These are phyloP conservation scores for Solanum rostratum DNA, from an alignment of 257 asterid species.

Conservation along the genomic window DNA sequence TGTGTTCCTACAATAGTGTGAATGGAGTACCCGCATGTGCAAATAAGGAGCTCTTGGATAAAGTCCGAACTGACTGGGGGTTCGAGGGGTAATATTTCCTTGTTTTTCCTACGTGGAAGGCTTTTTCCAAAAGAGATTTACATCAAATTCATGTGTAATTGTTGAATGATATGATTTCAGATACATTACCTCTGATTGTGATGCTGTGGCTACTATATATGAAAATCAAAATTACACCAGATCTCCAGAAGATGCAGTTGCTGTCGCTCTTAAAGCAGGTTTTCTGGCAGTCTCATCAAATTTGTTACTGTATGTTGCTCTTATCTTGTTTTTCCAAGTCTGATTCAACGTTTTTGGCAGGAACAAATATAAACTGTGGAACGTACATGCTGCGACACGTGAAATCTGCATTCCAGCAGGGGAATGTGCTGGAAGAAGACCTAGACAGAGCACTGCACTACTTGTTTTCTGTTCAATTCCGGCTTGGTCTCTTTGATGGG, in stretches of 20 bases:
- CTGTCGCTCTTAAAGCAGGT: conserved; percentile 90
- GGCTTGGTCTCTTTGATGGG: conserved; percentile 85
- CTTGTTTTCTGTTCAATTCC: conserved; percentile 66
- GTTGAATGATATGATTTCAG: conserved; percentile 27
- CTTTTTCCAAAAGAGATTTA: neutral
- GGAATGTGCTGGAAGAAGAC: conserved; percentile 61
- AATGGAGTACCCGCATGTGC: conserved; percentile 91
- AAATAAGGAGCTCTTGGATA: conserved; percentile 47
- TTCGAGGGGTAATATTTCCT: conserved; percentile 59
- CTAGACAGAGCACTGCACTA: conserved; percentile 66
- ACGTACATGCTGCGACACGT: conserved; percentile 67
- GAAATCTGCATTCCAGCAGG: conserved; percentile 57
- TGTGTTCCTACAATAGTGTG: conserved; percentile 83
- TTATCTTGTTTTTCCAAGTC: neutral
- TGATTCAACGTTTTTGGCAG: conserved; percentile 18
- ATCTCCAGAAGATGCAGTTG: conserved; percentile 73
- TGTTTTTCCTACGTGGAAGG: neutral
- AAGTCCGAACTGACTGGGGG: conserved; percentile 75
- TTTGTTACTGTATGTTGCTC: neutral
- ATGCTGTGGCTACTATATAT: conserved; percentile 81
- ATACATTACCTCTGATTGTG: conserved; percentile 86
- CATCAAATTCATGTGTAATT: conserved; percentile 5
- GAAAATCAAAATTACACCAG: conserved; percentile 62
- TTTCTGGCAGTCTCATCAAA: neutral
- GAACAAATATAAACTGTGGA: conserved; percentile 92